Base-by-base conservation (phyloP, 2,329 filamentous ascomycete species). In the Fusarium avenaceum region DNA sequence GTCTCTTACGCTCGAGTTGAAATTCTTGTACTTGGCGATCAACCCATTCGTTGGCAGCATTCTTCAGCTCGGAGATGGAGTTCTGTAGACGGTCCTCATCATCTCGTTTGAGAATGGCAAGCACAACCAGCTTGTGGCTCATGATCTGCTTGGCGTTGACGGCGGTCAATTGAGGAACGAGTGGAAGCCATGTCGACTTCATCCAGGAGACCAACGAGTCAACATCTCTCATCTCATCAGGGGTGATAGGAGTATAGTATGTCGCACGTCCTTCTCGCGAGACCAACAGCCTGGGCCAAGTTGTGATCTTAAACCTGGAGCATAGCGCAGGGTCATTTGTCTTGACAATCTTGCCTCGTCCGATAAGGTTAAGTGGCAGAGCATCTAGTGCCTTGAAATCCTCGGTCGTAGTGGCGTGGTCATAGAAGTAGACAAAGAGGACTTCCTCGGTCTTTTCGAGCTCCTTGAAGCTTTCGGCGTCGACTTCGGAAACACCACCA, bases 351-450 rank as follows among this genome's bases (percentile, higher is more conserved):
- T 92, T 96, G 28, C 93, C 96, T 76, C 93, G 94, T 32, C 95
- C 96, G 62, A 99, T 93, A 58, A 99, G 86, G 78, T 89, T 94
- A 55, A 98, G 85, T 17, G 93, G 93, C 32, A 99, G 82, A 39
- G 94, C 89, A 67, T 98, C 93, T 43, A 99, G 83, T 22, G 95
- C 94, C 72, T 86, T 85, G 75, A 99, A 97, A 76, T 99, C 96
- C 80, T 99, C 96, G 43, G 85, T 90, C 0, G 94, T 96, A 3
- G 95, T 97, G 14, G 96, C 96, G 72, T 97, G 90, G 76, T 99
- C 96, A 80, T 97, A 99, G 80, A 98, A 97, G 82, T 98, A 99
- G 70, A 97, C 82, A 79, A 99, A 99, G 55, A 98, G 91, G 65
- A 99, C 96, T 63, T 98, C 94, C 74, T 98, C 93, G 67, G 92